Base-by-base conservation (phyloP, 2,329 filamentous ascomycete genomes). In the Aspergillus ibericus region DNA sequence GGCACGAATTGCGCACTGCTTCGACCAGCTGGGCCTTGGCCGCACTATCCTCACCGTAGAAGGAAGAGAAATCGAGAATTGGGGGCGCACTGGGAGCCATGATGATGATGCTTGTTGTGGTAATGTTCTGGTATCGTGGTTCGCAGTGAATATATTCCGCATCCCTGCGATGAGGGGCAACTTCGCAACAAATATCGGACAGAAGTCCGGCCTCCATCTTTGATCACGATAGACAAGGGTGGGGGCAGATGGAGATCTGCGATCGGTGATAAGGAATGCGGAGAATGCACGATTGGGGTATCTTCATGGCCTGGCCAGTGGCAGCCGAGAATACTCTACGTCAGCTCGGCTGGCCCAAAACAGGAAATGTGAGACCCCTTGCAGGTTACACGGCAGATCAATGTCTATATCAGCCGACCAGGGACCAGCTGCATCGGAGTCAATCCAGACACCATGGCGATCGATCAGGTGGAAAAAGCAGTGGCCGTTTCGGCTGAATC, bases 41-140 rank as follows among this genome's bases (percentile, higher is more conserved):
- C 8, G 61, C 62, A 47, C 51, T 56, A 40, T 75, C 68, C 4
- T 61, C 42, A 10, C 66, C 67, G 32, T 75, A 74, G 58, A 73
- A 72, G 27, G 68, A 59, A 25, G 70, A 69, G 51, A 75, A 73
- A 48, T 75, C 70, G 20, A 75, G 63, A 32, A 75, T 68, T 12
- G 72, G 72, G 25, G 72, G 71, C 16, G 71, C 71, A 15, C 62
- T 25, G 47, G 70, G 56, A 47, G 66, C 47, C 69, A 72, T 68
- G 47, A 16, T 59, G 63, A 2, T 27, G 18, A 13, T 13, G 20
- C 4, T 42, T 22, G 44, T 32, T 6, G 32, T 48, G 44, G 22
- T 35, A 9, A 22, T 42, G 22, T 5, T 29, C 13, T 4, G 22
- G 52, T n/a, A n/a, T n/a, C n/a, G n/a, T 40, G 25, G 34, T 12